These are phyloP conservation scores for Leishmania martiniquensis DNA, from an alignment of 208 protist species.

Conservation along the genomic window DNA sequence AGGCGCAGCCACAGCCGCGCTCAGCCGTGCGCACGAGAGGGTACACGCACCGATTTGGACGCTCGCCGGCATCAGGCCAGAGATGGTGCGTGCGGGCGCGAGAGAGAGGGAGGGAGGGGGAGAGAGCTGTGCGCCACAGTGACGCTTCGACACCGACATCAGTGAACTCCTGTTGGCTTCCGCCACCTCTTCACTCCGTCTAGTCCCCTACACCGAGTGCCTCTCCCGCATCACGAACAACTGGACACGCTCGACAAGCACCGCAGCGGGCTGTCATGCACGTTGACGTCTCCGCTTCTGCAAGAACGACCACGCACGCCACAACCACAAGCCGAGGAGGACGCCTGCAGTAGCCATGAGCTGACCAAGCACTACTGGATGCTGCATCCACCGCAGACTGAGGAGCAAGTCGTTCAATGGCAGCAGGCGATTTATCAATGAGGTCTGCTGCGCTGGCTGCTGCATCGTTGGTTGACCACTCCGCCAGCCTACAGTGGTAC, in stretches of 20 bases:
- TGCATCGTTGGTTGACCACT: not conserved
- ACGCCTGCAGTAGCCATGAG: not conserved
- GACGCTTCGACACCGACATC: not conserved
- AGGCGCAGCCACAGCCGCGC: not conserved
- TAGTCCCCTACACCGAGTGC: no score
- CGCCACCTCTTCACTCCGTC: not conserved
- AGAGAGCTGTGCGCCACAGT: not conserved
- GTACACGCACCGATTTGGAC: not conserved
- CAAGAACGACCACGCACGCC: not conserved
- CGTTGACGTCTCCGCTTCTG: not conserved
- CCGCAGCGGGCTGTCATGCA: not conserved
- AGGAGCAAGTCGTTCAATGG: not conserved
- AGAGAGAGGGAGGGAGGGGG: constrained; percentile 4
- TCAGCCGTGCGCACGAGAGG: not conserved
- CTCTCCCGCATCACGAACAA: no score
- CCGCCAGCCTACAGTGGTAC: not conserved
- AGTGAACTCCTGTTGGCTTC: not conserved
- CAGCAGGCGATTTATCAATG: not conserved
- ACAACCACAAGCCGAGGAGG: not conserved
- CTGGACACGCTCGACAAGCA: not conserved
- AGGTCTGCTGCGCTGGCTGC: not conserved
- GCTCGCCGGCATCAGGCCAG: not conserved
- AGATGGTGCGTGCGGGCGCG: not conserved
- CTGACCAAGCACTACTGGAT: constrained; percentile 5
- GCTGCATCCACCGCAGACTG: constrained; percentile 4